phyloP scores from a whole-genome alignment of 169 alveolate species.

The Eimeria acervulina region DNA sequence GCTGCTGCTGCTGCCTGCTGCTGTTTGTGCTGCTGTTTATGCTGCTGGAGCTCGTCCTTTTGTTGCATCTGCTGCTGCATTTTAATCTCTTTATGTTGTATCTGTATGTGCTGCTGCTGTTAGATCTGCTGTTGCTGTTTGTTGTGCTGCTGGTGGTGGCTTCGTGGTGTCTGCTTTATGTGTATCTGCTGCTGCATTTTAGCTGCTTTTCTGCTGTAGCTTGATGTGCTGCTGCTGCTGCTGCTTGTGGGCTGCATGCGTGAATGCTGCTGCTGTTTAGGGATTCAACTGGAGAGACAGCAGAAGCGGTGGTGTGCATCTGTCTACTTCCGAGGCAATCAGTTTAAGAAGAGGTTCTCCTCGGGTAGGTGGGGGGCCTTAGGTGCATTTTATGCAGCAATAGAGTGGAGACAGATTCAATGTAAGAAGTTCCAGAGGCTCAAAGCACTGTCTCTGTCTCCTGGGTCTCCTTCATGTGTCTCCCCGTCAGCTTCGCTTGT shows the following conservation, averaged over 20 bases:
- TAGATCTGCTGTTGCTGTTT: neutral
- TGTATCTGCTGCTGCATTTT: neutral
- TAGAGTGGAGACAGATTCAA: slow-evolving; percentile 71
- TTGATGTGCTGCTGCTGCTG: too few species aligned
- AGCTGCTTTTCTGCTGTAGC: neutral
- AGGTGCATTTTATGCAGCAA: slow-evolving; percentile 76
- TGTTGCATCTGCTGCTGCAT: too few species aligned
- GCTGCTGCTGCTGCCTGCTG: too few species aligned
- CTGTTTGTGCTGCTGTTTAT: too few species aligned
- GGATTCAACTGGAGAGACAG: slow-evolving; percentile 68
- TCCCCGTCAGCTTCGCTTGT: too few species aligned
- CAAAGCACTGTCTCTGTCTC: neutral
- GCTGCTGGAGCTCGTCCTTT: too few species aligned
- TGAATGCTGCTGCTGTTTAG: neutral
- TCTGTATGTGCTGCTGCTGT: too few species aligned
- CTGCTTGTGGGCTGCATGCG: neutral
- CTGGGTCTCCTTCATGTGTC: neutral
- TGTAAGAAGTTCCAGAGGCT: neutral
- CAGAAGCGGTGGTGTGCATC: slow-evolving; percentile 79
- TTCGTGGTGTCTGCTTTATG: too few species aligned
- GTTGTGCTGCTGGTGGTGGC: too few species aligned
- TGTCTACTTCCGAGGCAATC: slow-evolving; percentile 65
- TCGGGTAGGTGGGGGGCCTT: slow-evolving; percentile 71
- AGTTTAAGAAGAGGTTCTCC: slow-evolving; percentile 59
- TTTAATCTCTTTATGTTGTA: too few species aligned